Conservation (phyloP, 106 monocot species). For the Posidonia australis region DNA sequence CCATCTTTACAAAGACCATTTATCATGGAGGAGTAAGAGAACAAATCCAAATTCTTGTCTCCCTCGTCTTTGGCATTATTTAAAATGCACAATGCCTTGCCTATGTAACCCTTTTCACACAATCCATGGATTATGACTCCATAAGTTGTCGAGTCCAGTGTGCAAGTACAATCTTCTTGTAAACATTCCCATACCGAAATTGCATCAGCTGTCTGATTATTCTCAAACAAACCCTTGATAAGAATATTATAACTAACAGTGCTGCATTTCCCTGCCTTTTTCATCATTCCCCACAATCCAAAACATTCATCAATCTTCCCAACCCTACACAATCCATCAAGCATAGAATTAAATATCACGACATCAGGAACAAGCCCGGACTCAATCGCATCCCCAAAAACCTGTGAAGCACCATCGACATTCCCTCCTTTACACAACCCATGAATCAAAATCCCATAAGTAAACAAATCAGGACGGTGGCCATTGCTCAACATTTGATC, state of each 20-base stretch:
- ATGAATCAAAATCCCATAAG: constrained; percentile 63
- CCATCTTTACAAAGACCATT: constrained; percentile 54
- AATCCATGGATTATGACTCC: constrained; percentile 74
- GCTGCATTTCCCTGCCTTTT: constrained; percentile 13
- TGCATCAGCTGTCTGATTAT: constrained; percentile 41
- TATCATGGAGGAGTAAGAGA: constrained; percentile 74
- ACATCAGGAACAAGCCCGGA: constrained; percentile 44
- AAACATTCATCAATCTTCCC: constrained; percentile 40
- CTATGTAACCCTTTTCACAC: constrained; percentile 52
- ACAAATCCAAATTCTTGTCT: constrained; percentile 35
- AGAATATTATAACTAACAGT: constrained; percentile 63
- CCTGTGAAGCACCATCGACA: constrained; percentile 37
- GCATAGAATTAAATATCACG: constrained; percentile 56
- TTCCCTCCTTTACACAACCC: constrained; percentile 54
- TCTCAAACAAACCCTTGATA: constrained; percentile 65
- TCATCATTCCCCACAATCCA: constrained; percentile 48
- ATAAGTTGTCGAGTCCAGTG: constrained; percentile 41
- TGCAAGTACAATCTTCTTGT: constrained; percentile 19
- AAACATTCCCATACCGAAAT: constrained; percentile 40
- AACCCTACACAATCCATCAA: constrained; percentile 44
- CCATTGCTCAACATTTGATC: constrained; percentile 41
- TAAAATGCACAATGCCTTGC: constrained; percentile 53
- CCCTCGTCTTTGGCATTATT: constrained; percentile 30
- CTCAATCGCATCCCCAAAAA: constrained; percentile 55
- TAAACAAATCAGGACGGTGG: constrained; percentile 43